Evolutionary conservation across 179 eudicot species (phyloP), one percentile per base, ranked within the genome.

Genomic region (Spinacia oleracea): DNA sequence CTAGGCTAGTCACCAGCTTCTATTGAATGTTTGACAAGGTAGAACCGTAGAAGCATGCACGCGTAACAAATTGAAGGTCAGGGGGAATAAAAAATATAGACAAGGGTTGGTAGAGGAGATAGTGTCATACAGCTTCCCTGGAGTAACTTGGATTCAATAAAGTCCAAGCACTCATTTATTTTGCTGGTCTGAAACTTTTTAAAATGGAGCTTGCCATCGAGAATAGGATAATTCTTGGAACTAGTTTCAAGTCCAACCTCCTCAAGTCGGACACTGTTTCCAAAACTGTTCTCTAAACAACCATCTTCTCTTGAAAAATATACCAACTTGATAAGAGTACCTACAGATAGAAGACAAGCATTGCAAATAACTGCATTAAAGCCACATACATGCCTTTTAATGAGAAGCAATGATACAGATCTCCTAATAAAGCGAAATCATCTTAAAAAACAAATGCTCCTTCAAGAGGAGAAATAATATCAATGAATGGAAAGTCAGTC

Each of bases 271-370:
- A 82, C 77, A 40, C 66, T 70, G 55, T 81, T 80, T 46, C 53
- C 85, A 62, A 59, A 40, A 70, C 72, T 83, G 69, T 81, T 83
- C 77, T 62, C 78, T 35, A 70, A 72, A 73, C 56, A 29, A 45
- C 79, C 81, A 51, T 80, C 84, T 50, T 82, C 81, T 75, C 84
- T 85, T 27, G 90, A 83, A 45, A 88, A 90, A 83, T 96, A 96
- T 38, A 91, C 99, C 85, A 96, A 87, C 84, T 96, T 96, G 72
- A 96, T 88, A 29, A 96, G 89, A 76, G 99, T 76, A 67, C 99
- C 99, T 96, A 81, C 62, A 73, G 53, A 10, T n/a, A 77, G 18
- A 29, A 56, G 55, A 77, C 58, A 67, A 34, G 73, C 45, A 71
- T 9, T 21, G 45, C 43, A 80, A 21, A n/a, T 48, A 73, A 45